Evolutionary conservation across 2,329 filamentous ascomycete genomes (phyloP).

Genomic region (Exserohilum turcica): DNA sequence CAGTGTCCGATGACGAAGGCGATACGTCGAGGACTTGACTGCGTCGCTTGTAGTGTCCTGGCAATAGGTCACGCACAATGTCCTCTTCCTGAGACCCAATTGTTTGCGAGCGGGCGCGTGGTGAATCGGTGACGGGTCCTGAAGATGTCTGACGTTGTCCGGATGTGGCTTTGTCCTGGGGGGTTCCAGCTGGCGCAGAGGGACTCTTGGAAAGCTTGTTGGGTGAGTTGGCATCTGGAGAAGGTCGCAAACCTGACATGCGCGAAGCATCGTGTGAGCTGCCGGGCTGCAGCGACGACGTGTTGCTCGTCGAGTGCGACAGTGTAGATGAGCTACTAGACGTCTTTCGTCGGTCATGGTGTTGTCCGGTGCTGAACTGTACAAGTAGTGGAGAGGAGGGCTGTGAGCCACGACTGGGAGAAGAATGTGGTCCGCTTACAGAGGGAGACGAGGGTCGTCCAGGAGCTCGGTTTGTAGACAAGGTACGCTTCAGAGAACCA

Average conservation of each 20-base stretch:
- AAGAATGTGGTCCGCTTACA: conserved; percentile 78
- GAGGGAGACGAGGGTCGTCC: conserved; percentile 84
- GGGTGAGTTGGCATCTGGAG: conserved; percentile 61
- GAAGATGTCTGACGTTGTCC: conserved; percentile 42
- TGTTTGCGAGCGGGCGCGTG: conserved; percentile 81
- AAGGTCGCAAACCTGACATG: conserved; percentile 56
- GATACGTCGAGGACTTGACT: conserved; percentile 97
- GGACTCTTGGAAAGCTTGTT: conserved; percentile 54
- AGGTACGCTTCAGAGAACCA: conserved; percentile 77
- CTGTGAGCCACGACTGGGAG: conserved; percentile 83
- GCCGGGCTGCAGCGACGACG: conserved; percentile 68
- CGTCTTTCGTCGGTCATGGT: conserved; percentile 84
- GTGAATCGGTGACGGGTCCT: conserved; percentile 54
- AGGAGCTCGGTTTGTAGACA: conserved; percentile 79
- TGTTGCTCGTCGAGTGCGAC: conserved; percentile 73
- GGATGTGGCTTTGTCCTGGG: conserved; percentile 50
- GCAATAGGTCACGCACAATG: conserved; percentile 67
- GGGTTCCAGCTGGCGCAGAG: conserved; percentile 50
- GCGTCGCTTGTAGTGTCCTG: conserved; percentile 79
- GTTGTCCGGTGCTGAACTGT: conserved; percentile 87
- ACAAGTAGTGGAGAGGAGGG: conserved; percentile 91
- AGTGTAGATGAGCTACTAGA: conserved; percentile 86
- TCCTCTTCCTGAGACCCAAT: conserved; percentile 94
- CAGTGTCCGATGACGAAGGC: conserved; percentile 95
- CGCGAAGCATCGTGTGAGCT: conserved; percentile 75